Evolutionary conservation across 2,329 filamentous ascomycete species (phyloP).

Genomic region (Scytalidium sp.): DNA sequence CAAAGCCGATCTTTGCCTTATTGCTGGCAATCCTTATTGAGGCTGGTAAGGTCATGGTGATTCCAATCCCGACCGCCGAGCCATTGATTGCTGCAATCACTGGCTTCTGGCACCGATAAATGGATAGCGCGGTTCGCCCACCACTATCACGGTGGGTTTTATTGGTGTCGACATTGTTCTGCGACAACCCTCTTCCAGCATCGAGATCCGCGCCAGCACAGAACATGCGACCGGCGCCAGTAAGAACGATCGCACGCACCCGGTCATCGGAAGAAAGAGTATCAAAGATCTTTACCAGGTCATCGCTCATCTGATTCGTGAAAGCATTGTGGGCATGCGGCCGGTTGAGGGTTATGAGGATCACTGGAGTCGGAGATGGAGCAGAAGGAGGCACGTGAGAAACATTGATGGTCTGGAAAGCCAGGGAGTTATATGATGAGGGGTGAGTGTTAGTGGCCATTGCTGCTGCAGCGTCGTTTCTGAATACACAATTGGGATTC

Average conservation of each 20-base stretch:
- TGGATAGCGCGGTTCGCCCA: constrained; percentile 51
- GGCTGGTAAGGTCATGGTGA: constrained; percentile 59
- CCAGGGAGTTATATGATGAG: constrained; percentile 40
- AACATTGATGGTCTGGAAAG: constrained; percentile 42
- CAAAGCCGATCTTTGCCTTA: constrained; percentile 68
- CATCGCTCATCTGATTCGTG: constrained; percentile 59
- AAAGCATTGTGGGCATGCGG: constrained; percentile 68
- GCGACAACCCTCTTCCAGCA: constrained; percentile 15
- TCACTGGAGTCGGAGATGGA: constrained; percentile 54
- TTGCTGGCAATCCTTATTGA: constrained; percentile 50
- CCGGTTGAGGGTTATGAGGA: constrained; percentile 63
- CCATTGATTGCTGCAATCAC: constrained; percentile 58
- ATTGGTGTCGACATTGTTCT: constrained; percentile 14
- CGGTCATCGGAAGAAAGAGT: constrained; percentile 50
- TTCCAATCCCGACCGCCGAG: constrained; percentile 56
- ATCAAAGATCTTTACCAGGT: constrained; percentile 53
- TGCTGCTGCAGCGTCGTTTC: neutral
- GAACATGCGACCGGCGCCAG: constrained; percentile 49
- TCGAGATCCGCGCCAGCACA: constrained; percentile 46
- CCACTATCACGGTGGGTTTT: constrained; percentile 43
- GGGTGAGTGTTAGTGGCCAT: constrained; percentile 15
- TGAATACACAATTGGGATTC: too few species aligned
- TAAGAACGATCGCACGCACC: constrained; percentile 53
- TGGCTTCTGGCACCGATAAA: constrained; percentile 56
- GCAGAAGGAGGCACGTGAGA: constrained; percentile 49